A percentile compares a stretch with the other conserved stretches of the same genome.
phyloP scores from a whole-genome alignment of 495 filamentous ascomycete genomes.

The Ascodesmis nigricans region DNA sequence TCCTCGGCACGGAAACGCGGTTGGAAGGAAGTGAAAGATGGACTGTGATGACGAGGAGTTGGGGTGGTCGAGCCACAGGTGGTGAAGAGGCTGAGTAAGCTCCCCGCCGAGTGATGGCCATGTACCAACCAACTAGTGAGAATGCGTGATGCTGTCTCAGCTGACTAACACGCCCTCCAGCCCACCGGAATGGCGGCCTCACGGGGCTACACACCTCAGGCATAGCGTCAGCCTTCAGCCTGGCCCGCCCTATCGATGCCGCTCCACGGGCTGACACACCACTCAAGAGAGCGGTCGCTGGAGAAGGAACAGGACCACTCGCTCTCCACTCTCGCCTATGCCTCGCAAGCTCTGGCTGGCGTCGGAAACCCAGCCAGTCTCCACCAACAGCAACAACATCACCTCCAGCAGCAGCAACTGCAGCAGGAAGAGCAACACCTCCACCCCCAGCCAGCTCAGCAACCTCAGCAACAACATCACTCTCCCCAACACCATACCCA shows the following conservation, averaged over 20 bases:
- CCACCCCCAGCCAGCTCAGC: conserved; percentile 9
- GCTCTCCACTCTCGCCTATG: conserved; percentile 16
- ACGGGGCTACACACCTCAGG: not conserved
- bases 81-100: not conserved
- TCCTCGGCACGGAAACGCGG: too few relatives aligned
- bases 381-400: conserved; percentile 6
- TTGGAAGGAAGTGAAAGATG: too few relatives aligned
- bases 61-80: not conserved
- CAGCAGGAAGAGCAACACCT: conserved; percentile 5
- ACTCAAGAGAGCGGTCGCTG: conserved; percentile 10
- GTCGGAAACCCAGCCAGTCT: conserved; percentile 13
- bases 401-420: conserved; percentile 2
- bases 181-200: too few relatives aligned
- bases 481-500: conserved; percentile 1
- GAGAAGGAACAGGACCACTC: conserved; percentile 5
- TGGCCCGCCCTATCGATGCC: conserved; percentile 10
- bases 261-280: conserved; percentile 17
- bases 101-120: not conserved
- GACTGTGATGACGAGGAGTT: not conserved
- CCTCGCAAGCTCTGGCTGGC: conserved; percentile 15
- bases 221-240: not conserved
- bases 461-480: conserved; percentile 11
- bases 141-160: too few relatives aligned
- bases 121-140: too few relatives aligned
- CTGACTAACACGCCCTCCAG: too few relatives aligned